Conservation (phyloP, 2,329 filamentous ascomycete genomes). For the Talaromyces sp. region DNA sequence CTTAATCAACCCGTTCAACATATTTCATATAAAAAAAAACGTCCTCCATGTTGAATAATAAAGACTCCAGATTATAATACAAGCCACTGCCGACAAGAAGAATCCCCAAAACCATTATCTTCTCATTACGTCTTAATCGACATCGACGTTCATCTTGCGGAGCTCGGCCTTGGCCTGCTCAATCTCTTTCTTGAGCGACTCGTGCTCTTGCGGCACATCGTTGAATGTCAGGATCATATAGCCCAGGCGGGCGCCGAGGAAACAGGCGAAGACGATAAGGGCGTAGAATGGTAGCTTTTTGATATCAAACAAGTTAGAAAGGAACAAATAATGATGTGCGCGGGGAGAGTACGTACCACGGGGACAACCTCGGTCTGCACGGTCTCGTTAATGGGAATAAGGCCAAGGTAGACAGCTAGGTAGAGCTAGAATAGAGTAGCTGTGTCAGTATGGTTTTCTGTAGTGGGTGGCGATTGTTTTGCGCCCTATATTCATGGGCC, state of each 20-base stretch:
- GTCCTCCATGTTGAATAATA: not conserved
- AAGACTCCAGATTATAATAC: not conserved
- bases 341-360: constrained; percentile 58
- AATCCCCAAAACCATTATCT: not conserved
- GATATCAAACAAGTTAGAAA: not conserved
- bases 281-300: constrained; percentile 84
- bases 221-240: constrained; percentile 94
- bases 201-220: constrained; percentile 85
- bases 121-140: constrained; percentile 27
- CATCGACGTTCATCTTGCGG: constrained; percentile 36
- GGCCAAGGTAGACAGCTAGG: constrained; percentile 74
- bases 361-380: constrained; percentile 83
- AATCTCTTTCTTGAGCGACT: constrained; percentile 84
- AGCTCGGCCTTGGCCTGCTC: constrained; percentile 38
- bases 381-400: constrained; percentile 71
- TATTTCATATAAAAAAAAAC: not conserved
- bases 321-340: not conserved
- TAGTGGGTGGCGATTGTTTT: not conserved
- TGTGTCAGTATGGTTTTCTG: not conserved
- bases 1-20: not conserved
- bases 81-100: not conserved
- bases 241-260: constrained; percentile 85
- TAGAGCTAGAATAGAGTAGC: constrained; percentile 77
- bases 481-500: constrained; percentile 20
- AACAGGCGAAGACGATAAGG: constrained; percentile 83